Conservation (phyloP, 129 eudicot genomes). For the sunflower (Helianthus annuus) region DNA sequence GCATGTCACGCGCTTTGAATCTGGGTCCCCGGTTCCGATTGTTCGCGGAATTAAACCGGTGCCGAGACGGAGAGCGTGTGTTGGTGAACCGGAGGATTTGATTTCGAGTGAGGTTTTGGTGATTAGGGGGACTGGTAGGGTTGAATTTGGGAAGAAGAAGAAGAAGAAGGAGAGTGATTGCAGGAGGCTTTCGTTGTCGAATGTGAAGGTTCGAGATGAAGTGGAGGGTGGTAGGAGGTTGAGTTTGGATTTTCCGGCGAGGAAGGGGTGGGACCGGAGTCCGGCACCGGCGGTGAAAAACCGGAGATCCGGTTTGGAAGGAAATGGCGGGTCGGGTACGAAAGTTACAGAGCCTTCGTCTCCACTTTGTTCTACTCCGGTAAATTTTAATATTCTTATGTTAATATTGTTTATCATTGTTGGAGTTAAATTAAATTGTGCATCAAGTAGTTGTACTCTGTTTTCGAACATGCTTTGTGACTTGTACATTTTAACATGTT, state of each 20-base stretch:
- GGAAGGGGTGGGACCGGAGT: constrained; percentile 71
- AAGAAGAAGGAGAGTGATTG: constrained; percentile 18
- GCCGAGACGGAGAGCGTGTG: constrained; percentile 61
- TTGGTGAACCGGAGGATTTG: constrained; percentile 80
- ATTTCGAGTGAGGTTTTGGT: constrained; percentile 65
- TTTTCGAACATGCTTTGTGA: constrained; percentile 1
- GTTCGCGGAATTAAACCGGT: constrained; percentile 64
- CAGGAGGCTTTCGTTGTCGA: constrained; percentile 53
- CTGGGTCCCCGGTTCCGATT: constrained; percentile 72
- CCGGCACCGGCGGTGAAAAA: constrained; percentile 34
- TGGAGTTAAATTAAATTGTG: too few relatives aligned
- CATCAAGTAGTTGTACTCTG: neutral
- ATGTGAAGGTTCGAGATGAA: constrained; percentile 37
- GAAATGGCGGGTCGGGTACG: neutral
- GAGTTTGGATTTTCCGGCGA: constrained; percentile 61
- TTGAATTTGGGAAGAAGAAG: constrained; percentile 24
- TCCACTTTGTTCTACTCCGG: constrained; percentile 49
- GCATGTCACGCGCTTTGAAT: constrained; percentile 62
- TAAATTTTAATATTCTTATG: constrained; percentile 13
- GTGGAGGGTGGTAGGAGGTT: constrained; percentile 46
- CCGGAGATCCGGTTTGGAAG: constrained; percentile 30
- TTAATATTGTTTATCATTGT: neutral
- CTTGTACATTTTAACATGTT: constrained; percentile 3
- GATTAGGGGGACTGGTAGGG: constrained; percentile 22
- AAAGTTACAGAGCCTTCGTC: constrained; percentile 27